Evolutionary conservation across 306 rosid species (phyloP), one percentile per base, ranked within the genome.

Genomic region (Cucurbita argyrosperma): DNA sequence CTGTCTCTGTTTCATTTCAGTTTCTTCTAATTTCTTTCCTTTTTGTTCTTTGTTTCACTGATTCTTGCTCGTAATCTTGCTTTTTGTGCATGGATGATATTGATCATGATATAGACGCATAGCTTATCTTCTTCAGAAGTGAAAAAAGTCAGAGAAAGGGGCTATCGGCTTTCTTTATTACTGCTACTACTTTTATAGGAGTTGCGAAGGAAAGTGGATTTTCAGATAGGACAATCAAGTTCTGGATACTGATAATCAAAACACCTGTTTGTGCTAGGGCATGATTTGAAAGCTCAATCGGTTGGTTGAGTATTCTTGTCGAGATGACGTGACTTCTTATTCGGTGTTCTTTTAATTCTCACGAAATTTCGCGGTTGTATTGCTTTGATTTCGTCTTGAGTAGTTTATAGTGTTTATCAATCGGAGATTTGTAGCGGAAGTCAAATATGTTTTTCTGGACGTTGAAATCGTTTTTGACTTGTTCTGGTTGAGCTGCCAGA

Each of bases 281-380:
- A 40, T 46, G 65, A 76, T 71, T 70, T 21, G 72, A 67, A 67
- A 67, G 54, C 45, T 67, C 72, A 67, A 67, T 67, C 18, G 38
- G 72, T 66, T 77, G 63, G 77, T 72, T 63, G 39, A 76, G n/a
- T 77, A 53, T 78, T 62, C 74, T 77, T 81, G 45, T 80, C 85
- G 39, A 74, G 81, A 65, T 54, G 81, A 80, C 73, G 72, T 60
- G 42, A 61, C 13, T 4, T 5, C 12, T 16, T 49, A 19, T 59
- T 10, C 49, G 3, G 4, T 13, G 10, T 46, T 9, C 37, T 68
- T 67, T 64, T n/a, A 10, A 42, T 64, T 64, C 15, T n/a, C 15
- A 5, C 0, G 19, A 10, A 46, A 46, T 45, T 45, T 67, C 42
- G 5, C 6, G 56, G n/a, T 4, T 45, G 30, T 68, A 68, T 68